A percentile compares a stretch with the other conserved stretches of the same genome.
These are phyloP conservation scores for Rhizophagus clarus DNA, from an alignment of 192 early-diverging fungal species.

Conservation along the genomic window DNA sequence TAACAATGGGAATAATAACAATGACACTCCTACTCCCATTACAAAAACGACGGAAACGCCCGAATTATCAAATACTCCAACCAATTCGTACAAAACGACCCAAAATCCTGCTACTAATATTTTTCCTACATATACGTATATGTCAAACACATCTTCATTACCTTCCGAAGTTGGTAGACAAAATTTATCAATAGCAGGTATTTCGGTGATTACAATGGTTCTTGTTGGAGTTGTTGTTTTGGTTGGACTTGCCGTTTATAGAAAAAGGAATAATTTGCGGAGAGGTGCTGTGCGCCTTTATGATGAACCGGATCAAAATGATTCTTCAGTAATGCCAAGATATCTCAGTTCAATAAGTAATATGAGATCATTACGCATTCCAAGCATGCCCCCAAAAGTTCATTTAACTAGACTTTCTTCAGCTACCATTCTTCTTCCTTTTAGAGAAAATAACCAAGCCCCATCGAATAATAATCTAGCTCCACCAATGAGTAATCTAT, in stretches of 20 bases:
- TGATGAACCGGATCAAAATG: background rate
- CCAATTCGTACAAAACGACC: no score
- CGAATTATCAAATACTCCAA: no score
- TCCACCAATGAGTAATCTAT: background rate
- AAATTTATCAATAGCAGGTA: background rate
- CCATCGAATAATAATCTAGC: no score
- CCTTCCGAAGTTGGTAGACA: background rate
- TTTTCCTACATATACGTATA: background rate
- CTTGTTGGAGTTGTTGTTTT: background rate
- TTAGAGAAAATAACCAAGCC: background rate
- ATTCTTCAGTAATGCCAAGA: background rate
- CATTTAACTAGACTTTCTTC: background rate
- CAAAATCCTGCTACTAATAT: background rate
- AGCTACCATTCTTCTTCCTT: background rate
- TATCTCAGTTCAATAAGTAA: background rate
- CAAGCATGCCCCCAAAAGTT: background rate
- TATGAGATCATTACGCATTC: background rate
- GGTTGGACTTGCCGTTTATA: background rate
- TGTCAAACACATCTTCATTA: background rate
- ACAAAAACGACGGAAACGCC: no score
- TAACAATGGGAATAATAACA: no score
- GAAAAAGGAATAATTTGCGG: background rate
- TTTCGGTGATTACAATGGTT: background rate
- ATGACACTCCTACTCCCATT: no score
- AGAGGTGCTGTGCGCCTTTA: background rate